phyloP scores from a whole-genome alignment of 139 green algal species.

The Astrephomene gubernaculifera region DNA sequence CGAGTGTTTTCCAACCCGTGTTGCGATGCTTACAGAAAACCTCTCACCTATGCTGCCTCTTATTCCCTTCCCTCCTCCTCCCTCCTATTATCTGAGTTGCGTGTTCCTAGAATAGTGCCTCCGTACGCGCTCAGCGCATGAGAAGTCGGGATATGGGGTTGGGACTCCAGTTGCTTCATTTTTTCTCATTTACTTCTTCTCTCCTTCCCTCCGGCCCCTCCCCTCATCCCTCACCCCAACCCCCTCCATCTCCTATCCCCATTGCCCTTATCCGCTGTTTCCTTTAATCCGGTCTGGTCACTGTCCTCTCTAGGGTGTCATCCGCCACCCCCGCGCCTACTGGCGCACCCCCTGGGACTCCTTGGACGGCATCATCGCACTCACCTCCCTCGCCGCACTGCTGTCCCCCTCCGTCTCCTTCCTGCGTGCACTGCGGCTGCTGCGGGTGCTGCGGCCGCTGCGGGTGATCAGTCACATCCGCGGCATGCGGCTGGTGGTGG shows the following conservation, averaged over 20 bases:
- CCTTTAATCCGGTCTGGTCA: too few species aligned
- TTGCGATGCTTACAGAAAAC: too few species aligned
- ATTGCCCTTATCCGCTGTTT: too few species aligned
- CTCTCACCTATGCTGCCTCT: too few species aligned
- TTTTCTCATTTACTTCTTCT: too few species aligned
- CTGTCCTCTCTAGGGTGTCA: slow-evolving; percentile 11
- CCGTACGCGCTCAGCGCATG: too few species aligned
- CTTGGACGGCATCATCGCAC: slow-evolving; percentile 64
- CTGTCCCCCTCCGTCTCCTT: slow-evolving; percentile 39
- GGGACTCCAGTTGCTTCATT: too few species aligned
- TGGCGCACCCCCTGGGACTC: slow-evolving; percentile 69
- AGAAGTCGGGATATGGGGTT: too few species aligned
- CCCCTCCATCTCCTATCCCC: not conserved
- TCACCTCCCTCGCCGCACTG: slow-evolving; percentile 37
- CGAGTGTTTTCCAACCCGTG: too few species aligned
- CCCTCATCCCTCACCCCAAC: not conserved
- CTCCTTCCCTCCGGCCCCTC: not conserved
- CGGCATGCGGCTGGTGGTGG: slow-evolving; percentile 59
- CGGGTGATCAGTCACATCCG: slow-evolving; percentile 48
- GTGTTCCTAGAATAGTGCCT: too few species aligned
- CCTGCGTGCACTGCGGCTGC: slow-evolving; percentile 63
- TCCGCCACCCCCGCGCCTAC: slow-evolving; percentile 55
- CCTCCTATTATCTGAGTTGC: too few species aligned
- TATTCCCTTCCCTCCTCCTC: too few species aligned
- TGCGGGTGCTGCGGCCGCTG: slow-evolving; percentile 67